Conservation (phyloP, 2,329 filamentous ascomycete genomes). For the Colletotrichum horii region DNA sequence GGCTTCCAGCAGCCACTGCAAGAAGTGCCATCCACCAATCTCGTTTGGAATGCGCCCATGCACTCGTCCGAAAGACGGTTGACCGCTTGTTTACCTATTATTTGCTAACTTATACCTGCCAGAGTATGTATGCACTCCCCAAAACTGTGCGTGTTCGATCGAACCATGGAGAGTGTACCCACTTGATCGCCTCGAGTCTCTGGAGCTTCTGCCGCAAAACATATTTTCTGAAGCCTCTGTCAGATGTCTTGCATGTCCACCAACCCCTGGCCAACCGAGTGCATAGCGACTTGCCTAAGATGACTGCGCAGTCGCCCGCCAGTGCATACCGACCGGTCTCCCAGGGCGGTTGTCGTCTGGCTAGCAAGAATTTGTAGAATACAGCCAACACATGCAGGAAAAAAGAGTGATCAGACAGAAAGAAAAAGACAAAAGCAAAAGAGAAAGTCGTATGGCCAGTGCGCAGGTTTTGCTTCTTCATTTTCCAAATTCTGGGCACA, state of each 20-base stretch:
- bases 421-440: background rate
- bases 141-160: background rate
- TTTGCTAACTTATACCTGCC: background rate
- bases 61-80: background rate
- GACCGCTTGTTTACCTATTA: background rate
- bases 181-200: background rate
- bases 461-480: background rate
- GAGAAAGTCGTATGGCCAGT: background rate
- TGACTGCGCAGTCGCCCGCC: background rate
- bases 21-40: background rate
- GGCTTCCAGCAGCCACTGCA: background rate
- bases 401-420: background rate
- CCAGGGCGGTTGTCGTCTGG: background rate
- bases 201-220: background rate
- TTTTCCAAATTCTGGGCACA: background rate
- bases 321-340: background rate
- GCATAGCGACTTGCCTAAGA: background rate
- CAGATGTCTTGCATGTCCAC: background rate
- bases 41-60: background rate
- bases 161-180: background rate
- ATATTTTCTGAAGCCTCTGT: background rate
- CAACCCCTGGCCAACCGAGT: background rate
- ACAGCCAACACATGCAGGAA: background rate
- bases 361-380: background rate
- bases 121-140: background rate